phyloP scores from a whole-genome alignment of 768 basidiomycete genomes.

The Inosperma sp. region DNA sequence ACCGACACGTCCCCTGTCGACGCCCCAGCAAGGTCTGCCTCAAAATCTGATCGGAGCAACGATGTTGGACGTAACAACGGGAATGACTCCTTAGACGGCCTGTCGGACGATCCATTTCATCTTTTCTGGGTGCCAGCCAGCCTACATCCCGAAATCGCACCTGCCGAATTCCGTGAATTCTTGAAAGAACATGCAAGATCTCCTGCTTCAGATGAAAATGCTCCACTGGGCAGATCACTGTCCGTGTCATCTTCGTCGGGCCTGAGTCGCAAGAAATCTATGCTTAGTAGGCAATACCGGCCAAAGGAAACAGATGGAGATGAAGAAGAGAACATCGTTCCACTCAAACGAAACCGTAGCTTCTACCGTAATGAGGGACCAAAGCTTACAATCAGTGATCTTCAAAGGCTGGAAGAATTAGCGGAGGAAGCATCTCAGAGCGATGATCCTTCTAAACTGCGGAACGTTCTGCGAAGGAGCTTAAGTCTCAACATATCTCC shows the following conservation, averaged over 20 bases:
- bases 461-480: conserved; percentile 77
- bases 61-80: conserved; percentile 19
- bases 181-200: conserved; percentile 86
- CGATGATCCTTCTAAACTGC: conserved; percentile 76
- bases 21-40: conserved; percentile 13
- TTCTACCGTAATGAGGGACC: conserved; percentile 66
- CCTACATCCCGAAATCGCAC: conserved; percentile 96
- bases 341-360: conserved; percentile 63
- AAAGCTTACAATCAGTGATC: conserved; percentile 86
- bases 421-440: conserved; percentile 85
- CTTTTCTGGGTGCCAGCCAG: conserved; percentile 99
- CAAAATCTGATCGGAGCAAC: conserved; percentile 17
- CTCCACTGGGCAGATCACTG: conserved; percentile 21
- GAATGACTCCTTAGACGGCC: conserved; percentile 32
- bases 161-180: conserved; percentile 91
- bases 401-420: conserved; percentile 91
- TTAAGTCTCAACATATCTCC: conserved; percentile 83
- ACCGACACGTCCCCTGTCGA: conserved; percentile 9
- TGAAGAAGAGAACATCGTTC: conserved; percentile 63
- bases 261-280: conserved; percentile 83
- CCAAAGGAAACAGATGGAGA: conserved; percentile 74
- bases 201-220: conserved; percentile 46
- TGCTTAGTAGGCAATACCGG: conserved; percentile 91
- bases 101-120: conserved; percentile 75
- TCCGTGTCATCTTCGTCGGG: conserved; percentile 39